Percentiles rank a stretch among this genome's conserved stretches.
Evolutionary conservation across 176 grass and related monocot genomes (phyloP).

Genomic region (Coix lacrymajobi): DNA sequence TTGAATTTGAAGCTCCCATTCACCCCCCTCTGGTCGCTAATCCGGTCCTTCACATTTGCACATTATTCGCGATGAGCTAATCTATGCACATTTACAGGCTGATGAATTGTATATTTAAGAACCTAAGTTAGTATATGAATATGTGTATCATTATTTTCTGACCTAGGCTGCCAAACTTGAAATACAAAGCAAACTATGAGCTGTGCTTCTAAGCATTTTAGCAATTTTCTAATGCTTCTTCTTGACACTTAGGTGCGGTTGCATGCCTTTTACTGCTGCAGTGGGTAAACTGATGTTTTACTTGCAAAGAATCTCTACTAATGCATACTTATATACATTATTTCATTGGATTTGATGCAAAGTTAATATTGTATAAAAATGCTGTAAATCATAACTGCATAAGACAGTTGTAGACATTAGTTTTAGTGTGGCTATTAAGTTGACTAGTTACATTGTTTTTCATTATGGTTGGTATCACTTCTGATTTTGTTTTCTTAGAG

Average conservation of each 20-base stretch:
- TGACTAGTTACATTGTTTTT: not conserved
- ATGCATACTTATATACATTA: not conserved
- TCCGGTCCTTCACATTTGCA: too few relatives aligned
- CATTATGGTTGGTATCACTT: not conserved
- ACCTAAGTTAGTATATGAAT: not conserved
- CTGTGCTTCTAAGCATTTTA: not conserved
- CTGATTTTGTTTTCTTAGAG: slow-evolving; percentile 20
- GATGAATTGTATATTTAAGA: not conserved
- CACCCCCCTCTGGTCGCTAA: too few relatives aligned
- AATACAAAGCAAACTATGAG: slow-evolving; percentile 1
- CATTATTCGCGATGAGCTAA: slow-evolving; percentile 6
- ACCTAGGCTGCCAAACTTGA: not conserved
- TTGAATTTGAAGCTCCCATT: too few relatives aligned
- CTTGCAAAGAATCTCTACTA: not conserved
- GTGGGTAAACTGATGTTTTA: not conserved
- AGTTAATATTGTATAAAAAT: not conserved
- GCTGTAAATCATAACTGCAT: not conserved
- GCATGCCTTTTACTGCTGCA: slow-evolving; percentile 12
- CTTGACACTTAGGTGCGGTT: not conserved
- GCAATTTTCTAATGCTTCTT: not conserved
- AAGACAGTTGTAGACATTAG: not conserved
- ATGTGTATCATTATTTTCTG: not conserved
- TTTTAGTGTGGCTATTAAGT: not conserved
- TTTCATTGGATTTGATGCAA: not conserved
- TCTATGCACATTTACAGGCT: not conserved